phyloP scores from a whole-genome alignment of 306 rosid species.

The Casuarina cunninghamiana region DNA sequence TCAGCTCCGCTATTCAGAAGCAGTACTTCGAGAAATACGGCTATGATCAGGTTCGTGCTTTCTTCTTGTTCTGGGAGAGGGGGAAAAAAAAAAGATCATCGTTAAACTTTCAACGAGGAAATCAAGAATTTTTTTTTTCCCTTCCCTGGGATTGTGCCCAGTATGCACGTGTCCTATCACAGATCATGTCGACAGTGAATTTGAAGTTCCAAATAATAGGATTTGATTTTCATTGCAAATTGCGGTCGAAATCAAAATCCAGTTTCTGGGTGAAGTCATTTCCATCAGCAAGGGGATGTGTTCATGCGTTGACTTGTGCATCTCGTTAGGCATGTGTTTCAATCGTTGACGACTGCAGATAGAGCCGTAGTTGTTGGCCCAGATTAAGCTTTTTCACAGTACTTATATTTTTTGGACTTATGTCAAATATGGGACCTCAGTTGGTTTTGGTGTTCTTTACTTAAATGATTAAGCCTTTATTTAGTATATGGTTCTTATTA shows the following conservation, averaged over 20 bases:
- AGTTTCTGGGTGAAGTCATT: neutral
- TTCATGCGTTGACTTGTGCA: neutral
- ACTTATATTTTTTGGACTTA: neutral
- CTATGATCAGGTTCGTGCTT: slow-evolving; percentile 51
- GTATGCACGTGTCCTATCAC: neutral
- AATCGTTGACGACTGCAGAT: neutral
- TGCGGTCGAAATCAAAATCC: neutral
- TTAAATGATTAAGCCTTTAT: neutral
- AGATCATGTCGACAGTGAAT: neutral
- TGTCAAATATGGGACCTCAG: neutral
- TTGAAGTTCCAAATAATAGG: neutral
- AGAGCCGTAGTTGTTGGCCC: neutral
- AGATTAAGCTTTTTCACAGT: neutral
- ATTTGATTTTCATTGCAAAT: neutral
- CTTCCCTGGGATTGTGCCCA: neutral
- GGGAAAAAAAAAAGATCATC: neutral
- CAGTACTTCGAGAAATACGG: slow-evolving; percentile 79
- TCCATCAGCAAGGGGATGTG: neutral
- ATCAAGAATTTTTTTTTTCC: neutral
- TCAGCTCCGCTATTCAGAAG: slow-evolving; percentile 63
- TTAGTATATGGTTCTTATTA: slow-evolving; percentile 3
- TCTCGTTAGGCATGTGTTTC: neutral
- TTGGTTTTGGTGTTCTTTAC: neutral
- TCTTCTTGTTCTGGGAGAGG: neutral
- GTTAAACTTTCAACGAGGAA: neutral